Base-by-base conservation (phyloP, 2,329 filamentous ascomycete species). In the Cadophora sp. region DNA sequence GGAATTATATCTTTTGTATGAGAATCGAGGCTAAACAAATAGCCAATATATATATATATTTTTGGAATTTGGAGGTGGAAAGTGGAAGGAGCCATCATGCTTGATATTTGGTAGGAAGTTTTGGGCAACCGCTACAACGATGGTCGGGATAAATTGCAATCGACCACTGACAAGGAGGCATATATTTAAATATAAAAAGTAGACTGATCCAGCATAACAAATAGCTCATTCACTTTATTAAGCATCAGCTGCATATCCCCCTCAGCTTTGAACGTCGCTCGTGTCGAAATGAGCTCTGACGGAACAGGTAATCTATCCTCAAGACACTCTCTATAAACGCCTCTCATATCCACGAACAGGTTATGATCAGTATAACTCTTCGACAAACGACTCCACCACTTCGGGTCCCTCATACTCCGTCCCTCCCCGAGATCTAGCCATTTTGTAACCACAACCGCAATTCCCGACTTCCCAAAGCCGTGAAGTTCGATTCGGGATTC, bases 401-500 rank as follows among this genome's bases (percentile, higher is more conserved):
- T 58, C 33, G 33, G 20, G n/a, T 58, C 55, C 20, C 41, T 20
- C 20, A 58, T 20, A 22, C 8, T 58, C 11, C 55, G 33, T 43
- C 55, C 30, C 20, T 58, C 55, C n/a, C 55, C 33, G 6, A 58
- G 20, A 58, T 43, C 55, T 33, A 43, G 13, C 55, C 33, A 58
- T 13, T 41, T 58, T 9, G 55, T 58, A 58, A 16, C 16, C 20
- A 39, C 33, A 41, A 58, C 33, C 11, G 20, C 5, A 8, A 43
- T 33, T 14, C 36, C 55, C 1, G 7, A 22, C 3, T 22, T 39
- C 13, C 9, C 33, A 43, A n/a, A 58, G 36, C 18, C 36, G 43
- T 24, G 55, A 24, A 58, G 36, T 20, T 58, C 55, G 36, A 58
- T 58, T n/a, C 43, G 55, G 20, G 27, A 58, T 41, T 41, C 33